A percentile compares a stretch with the other conserved stretches of the same genome.
phyloP scores from a whole-genome alignment of 2,329 filamentous ascomycete species.

The Colletotrichum paranaense region DNA sequence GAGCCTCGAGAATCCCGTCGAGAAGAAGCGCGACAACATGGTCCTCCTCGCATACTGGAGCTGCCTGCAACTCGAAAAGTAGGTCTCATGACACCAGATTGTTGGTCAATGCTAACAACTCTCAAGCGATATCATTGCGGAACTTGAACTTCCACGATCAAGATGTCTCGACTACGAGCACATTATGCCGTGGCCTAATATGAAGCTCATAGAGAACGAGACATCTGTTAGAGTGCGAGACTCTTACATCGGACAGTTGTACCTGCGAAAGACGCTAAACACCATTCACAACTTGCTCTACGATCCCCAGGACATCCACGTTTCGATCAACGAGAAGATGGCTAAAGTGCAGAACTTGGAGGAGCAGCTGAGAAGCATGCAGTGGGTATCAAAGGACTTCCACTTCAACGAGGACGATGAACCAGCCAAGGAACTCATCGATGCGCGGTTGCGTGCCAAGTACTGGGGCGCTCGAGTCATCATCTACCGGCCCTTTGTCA shows the following conservation, averaged over 20 bases:
- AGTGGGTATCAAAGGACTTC: constrained; percentile 62
- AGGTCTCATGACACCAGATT: constrained; percentile 34
- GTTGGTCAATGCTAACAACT: constrained; percentile 32
- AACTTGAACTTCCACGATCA: constrained; percentile 75
- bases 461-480: constrained; percentile 95
- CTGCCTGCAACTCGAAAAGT: constrained; percentile 92
- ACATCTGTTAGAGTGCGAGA: constrained; percentile 62
- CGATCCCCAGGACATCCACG: constrained; percentile 52
- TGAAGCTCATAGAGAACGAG: constrained; percentile 53
- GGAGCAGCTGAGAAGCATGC: constrained; percentile 42
- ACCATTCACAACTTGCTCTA: constrained; percentile 69
- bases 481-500: constrained; percentile 82
- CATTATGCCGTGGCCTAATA: constrained; percentile 75
- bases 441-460: constrained; percentile 88
- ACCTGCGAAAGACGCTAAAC: constrained; percentile 73
- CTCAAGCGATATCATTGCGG: constrained; percentile 86
- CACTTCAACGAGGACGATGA: constrained; percentile 74
- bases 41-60: constrained; percentile 89
- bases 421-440: constrained; percentile 80
- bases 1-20: constrained; percentile 50
- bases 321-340: constrained; percentile 50
- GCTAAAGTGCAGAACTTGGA: constrained; percentile 53
- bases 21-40: constrained; percentile 68
- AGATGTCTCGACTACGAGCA: constrained; percentile 71
- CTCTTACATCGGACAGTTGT: constrained; percentile 73